These are phyloP conservation scores for Arabidopsis thaliana DNA, from an alignment of 345 rosid genomes.

Conservation along the genomic window DNA sequence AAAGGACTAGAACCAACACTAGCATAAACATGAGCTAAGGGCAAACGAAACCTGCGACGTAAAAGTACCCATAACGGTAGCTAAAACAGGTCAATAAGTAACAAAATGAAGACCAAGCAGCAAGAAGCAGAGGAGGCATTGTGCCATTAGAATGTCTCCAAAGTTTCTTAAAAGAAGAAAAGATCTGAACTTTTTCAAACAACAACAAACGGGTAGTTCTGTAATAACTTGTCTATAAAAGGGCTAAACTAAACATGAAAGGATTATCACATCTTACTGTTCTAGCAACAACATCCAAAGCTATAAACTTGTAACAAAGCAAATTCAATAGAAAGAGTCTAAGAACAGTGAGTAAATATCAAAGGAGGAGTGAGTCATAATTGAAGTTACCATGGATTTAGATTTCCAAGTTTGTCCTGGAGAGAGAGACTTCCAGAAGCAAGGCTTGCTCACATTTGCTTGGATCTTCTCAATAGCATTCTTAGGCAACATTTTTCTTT, in stretches of 20 bases:
- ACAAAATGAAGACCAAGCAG: not conserved
- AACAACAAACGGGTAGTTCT: not conserved
- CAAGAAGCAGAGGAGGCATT: not conserved
- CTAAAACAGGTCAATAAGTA: not conserved
- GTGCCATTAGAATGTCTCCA: not conserved
- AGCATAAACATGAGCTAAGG: not conserved
- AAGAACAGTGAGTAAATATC: not conserved
- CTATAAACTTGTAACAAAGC: not conserved
- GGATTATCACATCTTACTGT: not conserved
- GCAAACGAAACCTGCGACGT: not conserved
- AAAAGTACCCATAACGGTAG: not conserved
- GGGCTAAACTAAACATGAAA: not conserved
- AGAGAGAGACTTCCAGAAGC: constrained; percentile 35
- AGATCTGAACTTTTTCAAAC: not conserved
- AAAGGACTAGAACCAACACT: not conserved
- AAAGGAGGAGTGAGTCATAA: not conserved
- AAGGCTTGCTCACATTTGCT: constrained; percentile 8
- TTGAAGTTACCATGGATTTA: constrained; percentile 34
- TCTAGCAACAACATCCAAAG: constrained; percentile 7
- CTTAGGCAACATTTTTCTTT: not conserved
- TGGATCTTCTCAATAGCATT: not conserved
- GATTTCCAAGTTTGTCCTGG: constrained; percentile 31
- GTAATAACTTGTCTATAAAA: not conserved
- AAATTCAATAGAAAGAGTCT: not conserved
- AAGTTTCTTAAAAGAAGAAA: not conserved